These are phyloP conservation scores for Carpinus fangiana DNA, from an alignment of 306 rosid genomes.

Conservation along the genomic window DNA sequence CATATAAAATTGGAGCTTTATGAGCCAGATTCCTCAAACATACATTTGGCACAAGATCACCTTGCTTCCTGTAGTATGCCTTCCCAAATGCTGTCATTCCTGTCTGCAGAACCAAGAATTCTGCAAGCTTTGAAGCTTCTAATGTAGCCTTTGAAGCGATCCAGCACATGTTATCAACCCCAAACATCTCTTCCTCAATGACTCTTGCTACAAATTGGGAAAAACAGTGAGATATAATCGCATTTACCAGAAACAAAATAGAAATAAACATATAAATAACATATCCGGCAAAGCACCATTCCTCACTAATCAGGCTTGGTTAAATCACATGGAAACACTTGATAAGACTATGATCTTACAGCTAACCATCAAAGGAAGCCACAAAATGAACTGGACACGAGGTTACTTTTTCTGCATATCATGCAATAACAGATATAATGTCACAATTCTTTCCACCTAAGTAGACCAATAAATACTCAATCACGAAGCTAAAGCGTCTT, in stretches of 20 bases:
- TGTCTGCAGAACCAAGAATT: slow-evolving; percentile 84
- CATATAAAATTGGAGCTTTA: slow-evolving; percentile 21
- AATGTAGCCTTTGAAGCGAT: slow-evolving; percentile 84
- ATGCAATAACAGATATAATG: not conserved
- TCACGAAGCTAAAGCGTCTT: not conserved
- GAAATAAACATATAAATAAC: slow-evolving; percentile 14
- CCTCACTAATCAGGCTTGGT: not conserved
- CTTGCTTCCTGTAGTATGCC: slow-evolving; percentile 74
- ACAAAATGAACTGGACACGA: not conserved
- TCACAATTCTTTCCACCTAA: not conserved
- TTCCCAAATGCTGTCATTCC: slow-evolving; percentile 99
- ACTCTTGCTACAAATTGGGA: slow-evolving; percentile 67
- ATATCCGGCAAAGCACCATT: not conserved
- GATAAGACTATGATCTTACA: not conserved
- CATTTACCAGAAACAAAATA: slow-evolving; percentile 23
- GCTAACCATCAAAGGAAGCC: not conserved
- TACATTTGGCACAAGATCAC: slow-evolving; percentile 96
- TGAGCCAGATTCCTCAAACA: slow-evolving; percentile 30
- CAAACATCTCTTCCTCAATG: slow-evolving; percentile 96
- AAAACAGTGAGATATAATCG: slow-evolving; percentile 16
- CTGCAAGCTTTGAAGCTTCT: slow-evolving; percentile 84
- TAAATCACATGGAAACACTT: not conserved
- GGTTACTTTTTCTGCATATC: not conserved
- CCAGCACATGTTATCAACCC: slow-evolving; percentile 93
- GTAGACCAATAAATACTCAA: not conserved